phyloP scores from a whole-genome alignment of 345 rosid species.

The Physaria fendleri region DNA sequence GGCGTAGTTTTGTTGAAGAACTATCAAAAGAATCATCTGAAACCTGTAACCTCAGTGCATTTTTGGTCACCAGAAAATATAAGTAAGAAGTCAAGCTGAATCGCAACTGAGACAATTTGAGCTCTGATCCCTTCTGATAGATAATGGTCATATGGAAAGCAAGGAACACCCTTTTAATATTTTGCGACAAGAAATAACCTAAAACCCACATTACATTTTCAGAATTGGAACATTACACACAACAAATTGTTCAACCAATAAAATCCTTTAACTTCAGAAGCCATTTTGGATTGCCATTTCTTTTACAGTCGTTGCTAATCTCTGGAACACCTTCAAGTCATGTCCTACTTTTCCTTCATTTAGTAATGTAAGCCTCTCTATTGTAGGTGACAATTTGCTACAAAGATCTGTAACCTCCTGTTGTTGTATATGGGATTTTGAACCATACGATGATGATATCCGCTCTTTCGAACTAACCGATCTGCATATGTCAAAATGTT shows the following conservation, averaged over 20 bases:
- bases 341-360: slow-evolving; percentile 81
- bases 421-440: slow-evolving; percentile 35
- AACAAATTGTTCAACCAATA: background rate
- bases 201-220: slow-evolving; percentile 6
- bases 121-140: slow-evolving; percentile 58
- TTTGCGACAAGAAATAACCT: too few species aligned
- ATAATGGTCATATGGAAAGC: too few species aligned
- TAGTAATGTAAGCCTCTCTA: slow-evolving; percentile 74
- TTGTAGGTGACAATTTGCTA: slow-evolving; percentile 54
- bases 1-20: slow-evolving; percentile 49
- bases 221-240: slow-evolving; percentile 9
- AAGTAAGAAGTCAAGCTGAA: slow-evolving; percentile 76
- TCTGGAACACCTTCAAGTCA: slow-evolving; percentile 67
- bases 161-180: too few species aligned
- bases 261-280: background rate
- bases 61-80: slow-evolving; percentile 76
- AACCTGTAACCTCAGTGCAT: slow-evolving; percentile 68
- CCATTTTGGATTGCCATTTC: slow-evolving; percentile 58
- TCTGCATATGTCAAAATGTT: slow-evolving; percentile 38
- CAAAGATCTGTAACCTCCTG: slow-evolving; percentile 45
- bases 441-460: slow-evolving; percentile 37
- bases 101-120: slow-evolving; percentile 52
- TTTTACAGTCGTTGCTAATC: slow-evolving; percentile 69
- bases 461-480: slow-evolving; percentile 32
- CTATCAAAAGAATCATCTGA: slow-evolving; percentile 41